Percentiles rank a stretch among this genome's conserved stretches.
These are phyloP conservation scores for Mrakia frigida DNA, from an alignment of 768 basidiomycete species.

Conservation along the genomic window DNA sequence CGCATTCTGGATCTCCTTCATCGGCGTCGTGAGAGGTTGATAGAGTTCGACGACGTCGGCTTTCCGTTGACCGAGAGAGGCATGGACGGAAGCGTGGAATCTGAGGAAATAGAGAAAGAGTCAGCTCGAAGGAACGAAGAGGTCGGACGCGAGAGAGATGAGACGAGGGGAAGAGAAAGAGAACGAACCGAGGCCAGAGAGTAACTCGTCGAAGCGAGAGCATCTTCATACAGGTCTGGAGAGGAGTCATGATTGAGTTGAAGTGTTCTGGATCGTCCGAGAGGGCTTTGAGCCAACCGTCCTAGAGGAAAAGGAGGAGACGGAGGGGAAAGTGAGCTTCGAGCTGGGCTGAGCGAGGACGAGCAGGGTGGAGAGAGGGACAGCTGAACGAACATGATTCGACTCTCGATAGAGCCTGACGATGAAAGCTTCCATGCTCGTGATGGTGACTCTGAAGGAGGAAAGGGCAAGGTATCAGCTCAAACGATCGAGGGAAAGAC, in stretches of 20 bases:
- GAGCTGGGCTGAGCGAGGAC: too few species aligned
- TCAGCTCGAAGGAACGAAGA: background rate
- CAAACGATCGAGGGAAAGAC: background rate
- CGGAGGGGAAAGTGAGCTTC: background rate
- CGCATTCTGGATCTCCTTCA: slow-evolving; percentile 87
- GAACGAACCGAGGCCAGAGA: slow-evolving; percentile 75
- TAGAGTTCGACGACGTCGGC: slow-evolving; percentile 90
- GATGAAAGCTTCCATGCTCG: slow-evolving; percentile 86
- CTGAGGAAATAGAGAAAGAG: slow-evolving; percentile 48
- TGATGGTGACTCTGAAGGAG: slow-evolving; percentile 64
- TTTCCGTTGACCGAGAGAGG: slow-evolving; percentile 69
- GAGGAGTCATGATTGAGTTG: slow-evolving; percentile 81
- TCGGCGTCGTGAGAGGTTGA: slow-evolving; percentile 73
- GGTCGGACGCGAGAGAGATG: background rate
- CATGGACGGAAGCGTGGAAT: slow-evolving; percentile 83
- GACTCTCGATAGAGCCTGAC: slow-evolving; percentile 83
- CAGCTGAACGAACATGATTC: slow-evolving; percentile 61
- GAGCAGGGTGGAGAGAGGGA: too few species aligned
- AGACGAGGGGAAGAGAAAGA: background rate
- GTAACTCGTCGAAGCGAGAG: slow-evolving; percentile 81
- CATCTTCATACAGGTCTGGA: slow-evolving; percentile 88
- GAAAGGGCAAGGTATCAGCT: background rate
- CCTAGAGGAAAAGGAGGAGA: slow-evolving; percentile 44
- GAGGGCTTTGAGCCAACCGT: slow-evolving; percentile 92
- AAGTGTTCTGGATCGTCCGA: slow-evolving; percentile 95